Conservation (phyloP, 139 green algal species). For the Desmodesmus armatus region DNA sequence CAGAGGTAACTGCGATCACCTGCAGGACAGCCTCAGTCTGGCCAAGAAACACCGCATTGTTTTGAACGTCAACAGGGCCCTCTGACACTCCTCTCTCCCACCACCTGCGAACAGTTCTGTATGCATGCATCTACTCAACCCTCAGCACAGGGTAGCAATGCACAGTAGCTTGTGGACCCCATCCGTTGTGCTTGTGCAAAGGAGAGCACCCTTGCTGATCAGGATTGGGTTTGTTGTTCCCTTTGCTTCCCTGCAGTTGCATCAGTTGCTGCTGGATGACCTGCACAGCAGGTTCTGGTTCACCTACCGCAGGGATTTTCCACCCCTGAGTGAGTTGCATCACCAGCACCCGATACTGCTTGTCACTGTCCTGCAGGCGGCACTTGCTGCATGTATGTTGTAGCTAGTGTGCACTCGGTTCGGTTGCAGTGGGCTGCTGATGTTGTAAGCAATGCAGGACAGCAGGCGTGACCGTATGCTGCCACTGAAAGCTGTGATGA, state of each 20-base stretch:
- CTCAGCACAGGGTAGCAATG: no score
- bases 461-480: neutral
- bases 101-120: neutral
- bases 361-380: no score
- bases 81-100: no score
- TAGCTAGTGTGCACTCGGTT: no score
- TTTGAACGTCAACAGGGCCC: neutral
- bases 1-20: conserved; percentile 22
- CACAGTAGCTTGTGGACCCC: no score
- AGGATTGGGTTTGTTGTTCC: no score
- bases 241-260: conserved; percentile 28
- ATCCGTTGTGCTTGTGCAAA: no score
- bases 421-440: no score
- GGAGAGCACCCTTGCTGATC: no score
- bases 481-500: neutral
- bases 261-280: conserved; percentile 55
- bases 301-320: conserved; percentile 72
- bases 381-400: no score
- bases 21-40: neutral
- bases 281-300: conserved; percentile 73
- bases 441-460: no score
- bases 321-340: conserved; percentile 54
- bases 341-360: no score
- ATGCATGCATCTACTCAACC: neutral
- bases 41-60: neutral